Base-by-base conservation (phyloP, 2,329 filamentous ascomycete genomes). In the Colletotrichum melonis region DNA sequence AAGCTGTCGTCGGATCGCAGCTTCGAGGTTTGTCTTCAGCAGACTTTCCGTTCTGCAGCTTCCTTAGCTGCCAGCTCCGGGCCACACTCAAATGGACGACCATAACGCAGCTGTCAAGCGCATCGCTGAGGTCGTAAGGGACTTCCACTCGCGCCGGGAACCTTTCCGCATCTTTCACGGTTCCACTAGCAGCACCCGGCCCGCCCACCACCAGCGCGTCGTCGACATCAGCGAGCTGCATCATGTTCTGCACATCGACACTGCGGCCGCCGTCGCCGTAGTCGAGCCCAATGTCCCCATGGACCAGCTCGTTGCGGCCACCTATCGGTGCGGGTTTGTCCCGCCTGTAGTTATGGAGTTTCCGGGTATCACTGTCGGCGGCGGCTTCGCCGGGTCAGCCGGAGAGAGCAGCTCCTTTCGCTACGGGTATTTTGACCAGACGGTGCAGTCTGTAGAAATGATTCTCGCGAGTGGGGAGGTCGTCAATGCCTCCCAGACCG, bases 151-250 rank as follows among this genome's bases (percentile, higher is more conserved):
- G 3, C 79, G 77, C 8, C 80, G 83, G 71, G 80, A 85, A 78
- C 89, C 92, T 2, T 95, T 94, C 81, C 88, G 92, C n/a, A 92
- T 95, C 79, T 93, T 91, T 77, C 93, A 95, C 82, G 93, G 93
- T 74, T 91, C 92, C 0, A 95, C 93, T 30, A 95, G 94, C 83
- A 94, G 91, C 81, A 95, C 93, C 49, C 91, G 93, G 8, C 87
- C 88, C 30, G 86, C 86, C 8, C 82, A 84, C 24, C 79, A 81
- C 14, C 86, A 87, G 79, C 89, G 89, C 77, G 88, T 90, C 11
- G 86, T 95, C 68, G 92, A 94, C 80, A 94, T 92, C 49, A 92
- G 91, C 81, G 78, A 80, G 4, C 87, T 95, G 11, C 87, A 85
- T 75, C 87, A 89, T 80, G 88, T 95, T 19, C 83, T 95, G 11